phyloP scores from a whole-genome alignment of 257 asterid species.

The Verbena officinalis region DNA sequence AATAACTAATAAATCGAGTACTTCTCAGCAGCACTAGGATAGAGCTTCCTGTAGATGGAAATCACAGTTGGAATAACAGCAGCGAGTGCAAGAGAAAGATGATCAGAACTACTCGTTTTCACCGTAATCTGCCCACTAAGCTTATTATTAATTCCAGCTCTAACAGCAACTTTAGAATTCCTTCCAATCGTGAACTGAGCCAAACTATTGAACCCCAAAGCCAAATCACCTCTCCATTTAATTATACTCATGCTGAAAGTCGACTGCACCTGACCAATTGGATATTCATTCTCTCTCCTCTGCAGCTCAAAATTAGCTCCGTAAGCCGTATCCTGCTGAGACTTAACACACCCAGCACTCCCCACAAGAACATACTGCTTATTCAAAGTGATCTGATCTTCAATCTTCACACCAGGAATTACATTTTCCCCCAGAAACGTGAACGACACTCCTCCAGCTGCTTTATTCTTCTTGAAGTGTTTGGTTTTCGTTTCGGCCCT shows the following conservation, averaged over 20 bases:
- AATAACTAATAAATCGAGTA: conserved; percentile 63
- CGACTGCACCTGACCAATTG: conserved; percentile 90
- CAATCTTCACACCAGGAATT: conserved; percentile 78
- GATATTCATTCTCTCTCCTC: conserved; percentile 77
- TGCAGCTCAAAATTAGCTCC: conserved; percentile 93
- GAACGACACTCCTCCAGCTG: conserved; percentile 70
- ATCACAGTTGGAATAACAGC: conserved; percentile 72
- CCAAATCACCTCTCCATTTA: conserved; percentile 94
- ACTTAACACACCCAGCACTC: conserved; percentile 77
- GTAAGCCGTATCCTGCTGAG: conserved; percentile 78
- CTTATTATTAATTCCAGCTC: conserved; percentile 95
- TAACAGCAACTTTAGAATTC: conserved; percentile 78
- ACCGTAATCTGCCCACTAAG: conserved; percentile 90
- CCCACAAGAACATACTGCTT: conserved; percentile 76
- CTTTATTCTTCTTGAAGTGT: conserved; percentile 63
- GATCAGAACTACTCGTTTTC: conserved; percentile 94
- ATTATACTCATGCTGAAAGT: conserved; percentile 72
- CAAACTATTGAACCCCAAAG: conserved; percentile 73
- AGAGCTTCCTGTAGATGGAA: conserved; percentile 73
- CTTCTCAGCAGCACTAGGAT: conserved; percentile 61
- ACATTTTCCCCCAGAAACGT: conserved; percentile 83
- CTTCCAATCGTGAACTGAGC: conserved; percentile 77
- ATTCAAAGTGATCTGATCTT: conserved; percentile 74
- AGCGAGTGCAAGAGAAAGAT: conserved; percentile 82
- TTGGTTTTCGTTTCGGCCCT: conserved; percentile 84